Base-by-base conservation (phyloP, 192 early-diverging fungal genomes). In the Coemansia umbellata region DNA sequence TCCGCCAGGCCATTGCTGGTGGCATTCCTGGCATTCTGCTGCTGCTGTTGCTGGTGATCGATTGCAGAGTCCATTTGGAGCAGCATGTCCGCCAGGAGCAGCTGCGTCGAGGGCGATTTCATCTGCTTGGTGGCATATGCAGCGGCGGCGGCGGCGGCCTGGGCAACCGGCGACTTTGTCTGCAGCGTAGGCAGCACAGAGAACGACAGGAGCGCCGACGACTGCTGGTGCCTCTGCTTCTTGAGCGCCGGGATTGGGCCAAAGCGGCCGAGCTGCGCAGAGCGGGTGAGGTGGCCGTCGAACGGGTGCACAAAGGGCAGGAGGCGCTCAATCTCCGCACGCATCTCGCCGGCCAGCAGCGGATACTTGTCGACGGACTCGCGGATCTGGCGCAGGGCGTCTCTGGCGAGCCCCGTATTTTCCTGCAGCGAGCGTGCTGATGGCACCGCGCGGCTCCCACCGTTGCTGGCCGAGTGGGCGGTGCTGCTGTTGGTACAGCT, bases 291-390 rank as follows among this genome's bases (percentile, higher is more conserved):
- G 35, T 74, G 70, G 10, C 70, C 70, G 43, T 74, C 70, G 31
- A 74, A 74, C 30, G 70, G 70, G 37, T 74, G 70, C 26, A 74
- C 63, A 36, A 74, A 61, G 1, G 51, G 47, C 44, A 50, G 51
- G 44, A 74, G 55, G 9, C 37, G 47, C 37, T 60, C 63, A 31
- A 47, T 39, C 8, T 37, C 50, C 11, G 15, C 57, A 4, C 28
- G 33, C 30, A 52, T 47, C 0, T 61, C 63, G 8, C 27, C 40
- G 17, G 43, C 55, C 42, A 74, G 55, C 45, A 41, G 43, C 39
- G 70, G 63, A 22, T 74, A 57, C 59, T 60, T 60, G 1, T 57
- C 63, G 2, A 43, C 28, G 17, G 44, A 35, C 32, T 39, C 55
- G 33, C 50, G 27, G 18, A 66, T 50, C 54, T 74, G 70, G 45